phyloP scores from a whole-genome alignment of 352 stramenopile species.

The Pythium phragmitis region DNA sequence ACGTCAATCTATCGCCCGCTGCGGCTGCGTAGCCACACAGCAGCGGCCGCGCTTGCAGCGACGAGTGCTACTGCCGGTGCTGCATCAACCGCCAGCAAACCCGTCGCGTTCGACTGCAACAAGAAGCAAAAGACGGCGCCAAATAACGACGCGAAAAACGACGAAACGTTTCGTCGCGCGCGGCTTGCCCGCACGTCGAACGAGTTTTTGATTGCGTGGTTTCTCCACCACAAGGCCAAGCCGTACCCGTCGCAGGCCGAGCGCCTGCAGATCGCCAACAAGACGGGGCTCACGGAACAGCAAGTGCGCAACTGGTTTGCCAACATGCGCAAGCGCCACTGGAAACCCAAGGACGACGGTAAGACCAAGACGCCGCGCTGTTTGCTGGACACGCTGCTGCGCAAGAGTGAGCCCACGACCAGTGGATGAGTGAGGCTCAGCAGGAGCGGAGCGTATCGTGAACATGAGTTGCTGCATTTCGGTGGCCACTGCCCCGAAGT shows the following conservation, averaged over 20 bases:
- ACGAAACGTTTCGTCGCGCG: constrained; percentile 34
- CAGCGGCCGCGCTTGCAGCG: not conserved
- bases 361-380: constrained; percentile 77
- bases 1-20: constrained; percentile 18
- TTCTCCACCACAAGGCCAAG: constrained; percentile 83
- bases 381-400: constrained; percentile 74
- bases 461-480: not conserved
- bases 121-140: not conserved
- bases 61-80: not conserved
- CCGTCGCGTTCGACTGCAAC: not conserved
- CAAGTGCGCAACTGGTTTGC: constrained; percentile 89
- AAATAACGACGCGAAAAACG: not conserved
- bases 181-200: constrained; percentile 74
- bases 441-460: not conserved
- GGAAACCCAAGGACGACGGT: constrained; percentile 63
- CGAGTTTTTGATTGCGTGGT: constrained; percentile 86
- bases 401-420: constrained; percentile 45
- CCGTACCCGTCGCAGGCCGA: constrained; percentile 74
- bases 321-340: constrained; percentile 89
- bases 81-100: not conserved
- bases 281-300: constrained; percentile 71
- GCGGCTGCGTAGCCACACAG: constrained; percentile 22
- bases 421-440: not conserved
- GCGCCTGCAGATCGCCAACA: constrained; percentile 62
- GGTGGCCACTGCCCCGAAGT: too few relatives aligned